Percentiles rank a stretch among this genome's conserved stretches.
Evolutionary conservation across 2,329 filamentous ascomycete genomes (phyloP).

Genomic region (Paraconiothyrium sp.): DNA sequence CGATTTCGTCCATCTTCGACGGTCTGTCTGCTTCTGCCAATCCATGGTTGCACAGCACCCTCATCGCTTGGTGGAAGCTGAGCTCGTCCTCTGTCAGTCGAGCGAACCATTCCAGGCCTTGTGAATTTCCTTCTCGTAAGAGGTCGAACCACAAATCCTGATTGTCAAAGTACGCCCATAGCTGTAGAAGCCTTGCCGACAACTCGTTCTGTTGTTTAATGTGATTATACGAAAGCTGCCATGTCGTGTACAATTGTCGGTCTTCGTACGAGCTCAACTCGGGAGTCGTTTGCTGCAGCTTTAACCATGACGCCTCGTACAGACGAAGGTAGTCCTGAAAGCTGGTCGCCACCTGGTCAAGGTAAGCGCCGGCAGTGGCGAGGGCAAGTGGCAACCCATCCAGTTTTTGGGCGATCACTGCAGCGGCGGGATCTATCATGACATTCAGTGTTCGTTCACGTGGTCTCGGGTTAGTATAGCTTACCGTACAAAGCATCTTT

Average conservation of each 20-base stretch:
- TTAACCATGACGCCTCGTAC: not conserved
- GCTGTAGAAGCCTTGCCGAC: constrained; percentile 49
- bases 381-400: constrained; percentile 27
- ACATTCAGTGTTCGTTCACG: not conserved
- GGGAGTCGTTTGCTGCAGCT: constrained; percentile 36
- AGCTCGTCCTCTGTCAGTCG: too few relatives aligned
- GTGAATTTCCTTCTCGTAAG: too few relatives aligned
- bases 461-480: not conserved
- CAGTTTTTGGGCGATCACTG: constrained; percentile 20
- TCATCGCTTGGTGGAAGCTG: too few relatives aligned
- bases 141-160: constrained; percentile 59
- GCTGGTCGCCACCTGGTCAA: constrained; percentile 49
- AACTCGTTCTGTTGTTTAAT: constrained; percentile 44
- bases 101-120: too few relatives aligned
- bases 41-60: too few relatives aligned
- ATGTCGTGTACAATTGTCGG: constrained; percentile 38
- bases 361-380: constrained; percentile 45
- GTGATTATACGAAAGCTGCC: constrained; percentile 52
- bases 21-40: too few relatives aligned
- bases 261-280: constrained; percentile 43
- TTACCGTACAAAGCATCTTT: not conserved
- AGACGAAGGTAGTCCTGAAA: not conserved
- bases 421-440: constrained; percentile 36
- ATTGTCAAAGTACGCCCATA: constrained; percentile 56
- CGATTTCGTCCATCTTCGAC: too few relatives aligned